Evolutionary conservation across 2,329 filamentous ascomycete species (phyloP).

Genomic region (Colletotrichum sp.): DNA sequence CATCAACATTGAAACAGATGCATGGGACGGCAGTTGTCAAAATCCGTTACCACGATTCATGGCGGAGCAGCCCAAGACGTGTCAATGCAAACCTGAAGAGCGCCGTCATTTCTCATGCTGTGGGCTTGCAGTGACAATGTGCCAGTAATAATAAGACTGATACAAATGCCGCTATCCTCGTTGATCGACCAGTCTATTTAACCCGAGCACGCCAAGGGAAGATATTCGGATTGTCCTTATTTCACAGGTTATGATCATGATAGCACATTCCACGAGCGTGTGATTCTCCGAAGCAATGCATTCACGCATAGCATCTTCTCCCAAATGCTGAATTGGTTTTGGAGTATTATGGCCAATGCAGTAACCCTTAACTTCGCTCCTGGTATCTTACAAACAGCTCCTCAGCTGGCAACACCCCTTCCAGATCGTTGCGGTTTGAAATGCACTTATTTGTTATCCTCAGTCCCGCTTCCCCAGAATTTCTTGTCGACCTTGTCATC

Average conservation of each 20-base stretch:
- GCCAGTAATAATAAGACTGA: not conserved
- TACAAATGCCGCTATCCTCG: not conserved
- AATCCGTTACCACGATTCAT: not conserved
- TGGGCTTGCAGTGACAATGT: rapidly evolving
- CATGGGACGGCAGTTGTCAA: not conserved
- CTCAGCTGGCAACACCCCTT: not conserved
- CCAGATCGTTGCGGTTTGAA: too few species aligned
- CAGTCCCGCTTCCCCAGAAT: slow-evolving; percentile 47
- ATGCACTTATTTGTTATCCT: not conserved
- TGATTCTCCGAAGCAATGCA: not conserved
- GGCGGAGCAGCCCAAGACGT: not conserved
- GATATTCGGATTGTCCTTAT: rapidly evolving
- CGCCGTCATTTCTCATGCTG: rapidly evolving
- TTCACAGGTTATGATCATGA: rapidly evolving
- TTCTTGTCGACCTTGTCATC: slow-evolving; percentile 60
- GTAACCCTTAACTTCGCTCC: too few species aligned
- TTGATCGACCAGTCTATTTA: rapidly evolving
- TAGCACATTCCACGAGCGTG: not conserved
- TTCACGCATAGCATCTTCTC: rapidly evolving
- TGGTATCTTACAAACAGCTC: not conserved
- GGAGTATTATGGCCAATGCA: not conserved
- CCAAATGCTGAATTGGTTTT: not conserved
- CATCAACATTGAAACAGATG: not conserved
- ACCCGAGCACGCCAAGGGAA: not conserved
- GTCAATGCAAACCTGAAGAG: not conserved